These are phyloP conservation scores for Salix exigua DNA, from an alignment of 345 rosid genomes.

Conservation along the genomic window DNA sequence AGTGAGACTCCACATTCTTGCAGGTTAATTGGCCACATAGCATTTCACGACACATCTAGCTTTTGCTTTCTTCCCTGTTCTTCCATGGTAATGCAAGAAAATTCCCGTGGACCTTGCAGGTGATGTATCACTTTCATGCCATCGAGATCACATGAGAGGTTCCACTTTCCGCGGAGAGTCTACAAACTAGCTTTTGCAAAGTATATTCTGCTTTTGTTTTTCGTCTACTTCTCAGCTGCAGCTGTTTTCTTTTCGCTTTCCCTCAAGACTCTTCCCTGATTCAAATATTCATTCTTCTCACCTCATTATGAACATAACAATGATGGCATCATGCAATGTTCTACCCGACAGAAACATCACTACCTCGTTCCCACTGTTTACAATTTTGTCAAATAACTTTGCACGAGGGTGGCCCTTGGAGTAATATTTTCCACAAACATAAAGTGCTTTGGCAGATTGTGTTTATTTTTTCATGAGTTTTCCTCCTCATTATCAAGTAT, in stretches of 20 bases:
- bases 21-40: not conserved
- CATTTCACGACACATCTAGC: not conserved
- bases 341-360: no score
- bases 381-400: no score
- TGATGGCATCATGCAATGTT: no score
- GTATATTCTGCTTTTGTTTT: not conserved
- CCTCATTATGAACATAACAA: no score
- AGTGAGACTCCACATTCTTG: not conserved
- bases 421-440: no score
- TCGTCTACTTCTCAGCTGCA: not conserved
- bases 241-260: not conserved
- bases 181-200: not conserved
- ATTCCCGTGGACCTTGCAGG: not conserved
- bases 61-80: not conserved
- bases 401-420: no score
- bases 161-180: not conserved
- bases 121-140: not conserved
- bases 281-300: no score
- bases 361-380: no score
- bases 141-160: slow-evolving; percentile 16
- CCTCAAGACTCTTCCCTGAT: not conserved
- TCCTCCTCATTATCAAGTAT: no score
- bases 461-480: no score
- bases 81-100: not conserved
- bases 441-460: no score